Conservation (phyloP, 1,284 basidiomycete species). For the Sutorius eximius region DNA sequence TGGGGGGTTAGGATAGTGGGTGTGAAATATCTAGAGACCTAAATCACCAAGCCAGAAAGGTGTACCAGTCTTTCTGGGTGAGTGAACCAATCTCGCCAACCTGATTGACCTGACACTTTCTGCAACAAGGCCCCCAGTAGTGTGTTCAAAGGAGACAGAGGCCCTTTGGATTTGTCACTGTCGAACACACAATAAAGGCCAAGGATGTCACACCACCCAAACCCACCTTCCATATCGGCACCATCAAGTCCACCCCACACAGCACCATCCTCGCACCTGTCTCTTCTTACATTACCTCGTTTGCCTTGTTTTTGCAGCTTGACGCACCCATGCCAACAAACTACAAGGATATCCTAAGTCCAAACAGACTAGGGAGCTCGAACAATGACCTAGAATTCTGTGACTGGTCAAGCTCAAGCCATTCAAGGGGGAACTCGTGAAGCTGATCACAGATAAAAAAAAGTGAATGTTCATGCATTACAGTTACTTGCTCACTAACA, state of each 20-base stretch:
- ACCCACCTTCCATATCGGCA: slow-evolving; percentile 7
- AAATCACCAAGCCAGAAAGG: slow-evolving; percentile 5
- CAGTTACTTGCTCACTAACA: too few relatives aligned
- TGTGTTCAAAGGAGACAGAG: not conserved
- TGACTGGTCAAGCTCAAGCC: too few relatives aligned
- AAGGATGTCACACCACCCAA: slow-evolving; percentile 16
- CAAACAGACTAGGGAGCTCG: too few relatives aligned
- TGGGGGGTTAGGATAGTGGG: slow-evolving; percentile 7
- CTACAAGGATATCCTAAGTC: slow-evolving; percentile 34
- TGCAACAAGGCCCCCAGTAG: slow-evolving; percentile 3
- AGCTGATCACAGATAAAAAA: too few relatives aligned
- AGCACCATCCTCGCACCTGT: slow-evolving; percentile 15
- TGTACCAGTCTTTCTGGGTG: slow-evolving; percentile 18
- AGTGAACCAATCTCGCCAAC: not conserved
- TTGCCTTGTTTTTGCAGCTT: slow-evolving; percentile 18
- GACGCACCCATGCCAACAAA: slow-evolving; percentile 30
- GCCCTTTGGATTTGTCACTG: slow-evolving; percentile 47
- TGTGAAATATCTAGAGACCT: slow-evolving; percentile 18
- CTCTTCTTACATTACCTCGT: slow-evolving; percentile 3
- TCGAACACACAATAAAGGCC: slow-evolving; percentile 39
- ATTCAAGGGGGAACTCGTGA: too few relatives aligned
- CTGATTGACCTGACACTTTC: not conserved
- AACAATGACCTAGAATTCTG: too few relatives aligned
- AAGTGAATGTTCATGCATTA: too few relatives aligned
- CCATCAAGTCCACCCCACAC: slow-evolving; percentile 26